Conservation (phyloP, 164 flowering plant species). For the Tinospora cordifolia region DNA sequence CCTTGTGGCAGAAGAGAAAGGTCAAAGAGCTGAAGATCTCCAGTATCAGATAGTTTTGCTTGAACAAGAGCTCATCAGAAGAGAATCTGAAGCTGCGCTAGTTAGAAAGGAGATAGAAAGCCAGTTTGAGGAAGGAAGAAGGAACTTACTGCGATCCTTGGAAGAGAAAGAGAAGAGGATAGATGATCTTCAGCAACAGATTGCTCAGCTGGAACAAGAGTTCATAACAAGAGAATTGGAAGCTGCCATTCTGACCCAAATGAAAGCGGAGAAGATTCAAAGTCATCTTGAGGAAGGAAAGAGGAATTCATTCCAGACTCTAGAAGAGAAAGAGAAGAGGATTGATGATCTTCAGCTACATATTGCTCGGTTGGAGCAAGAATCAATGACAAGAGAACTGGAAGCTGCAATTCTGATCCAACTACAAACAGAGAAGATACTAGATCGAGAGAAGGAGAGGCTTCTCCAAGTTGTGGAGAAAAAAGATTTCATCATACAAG, state of each 20-base stretch:
- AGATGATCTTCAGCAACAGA: conserved; percentile 28
- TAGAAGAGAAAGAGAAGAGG: conserved; percentile 34
- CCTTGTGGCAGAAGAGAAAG: conserved; percentile 18
- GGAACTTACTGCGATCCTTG: conserved; percentile 17
- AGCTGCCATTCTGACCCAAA: conserved; percentile 27
- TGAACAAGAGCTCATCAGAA: conserved; percentile 13
- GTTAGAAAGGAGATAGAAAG: neutral
- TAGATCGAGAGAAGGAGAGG: conserved; percentile 30
- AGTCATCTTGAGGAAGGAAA: conserved; percentile 27
- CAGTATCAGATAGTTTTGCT: conserved; percentile 23
- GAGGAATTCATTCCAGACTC: conserved; percentile 23
- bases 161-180: conserved; percentile 38
- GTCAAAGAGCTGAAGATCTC: conserved; percentile 18
- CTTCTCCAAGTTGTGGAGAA: conserved; percentile 28
- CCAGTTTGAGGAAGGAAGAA: conserved; percentile 28
- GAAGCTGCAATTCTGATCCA: conserved; percentile 34
- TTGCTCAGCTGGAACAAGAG: conserved; percentile 37
- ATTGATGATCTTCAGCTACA: conserved; percentile 32
- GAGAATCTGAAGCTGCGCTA: neutral
- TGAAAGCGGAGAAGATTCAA: conserved; percentile 25
- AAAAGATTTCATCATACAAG: conserved; percentile 30
- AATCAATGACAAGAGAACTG: conserved; percentile 36
- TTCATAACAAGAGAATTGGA: conserved; percentile 41
- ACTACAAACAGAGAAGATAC: conserved; percentile 27
- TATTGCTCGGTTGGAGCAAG: conserved; percentile 35